Percentiles rank a stretch among this genome's conserved stretches.
These are phyloP conservation scores for Piromyces sp. DNA, from an alignment of 192 early-diverging fungal genomes.

Conservation along the genomic window DNA sequence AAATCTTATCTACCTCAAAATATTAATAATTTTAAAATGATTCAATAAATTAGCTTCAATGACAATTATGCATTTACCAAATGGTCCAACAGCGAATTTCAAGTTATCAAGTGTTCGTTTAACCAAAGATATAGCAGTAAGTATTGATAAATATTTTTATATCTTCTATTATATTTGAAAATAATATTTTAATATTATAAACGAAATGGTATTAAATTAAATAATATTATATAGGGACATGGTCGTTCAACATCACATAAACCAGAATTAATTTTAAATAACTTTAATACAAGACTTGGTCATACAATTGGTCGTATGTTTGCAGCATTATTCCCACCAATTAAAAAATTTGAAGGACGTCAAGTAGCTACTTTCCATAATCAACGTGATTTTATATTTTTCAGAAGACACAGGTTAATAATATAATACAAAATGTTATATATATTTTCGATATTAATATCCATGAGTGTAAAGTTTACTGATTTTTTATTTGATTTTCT, in stretches of 20 bases:
- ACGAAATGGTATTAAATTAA: too few species aligned
- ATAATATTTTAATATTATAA: too few species aligned
- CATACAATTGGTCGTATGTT: slow-evolving; percentile 93
- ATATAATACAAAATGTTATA: background rate
- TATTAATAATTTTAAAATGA: too few species aligned
- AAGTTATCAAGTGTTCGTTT: slow-evolving; percentile 67
- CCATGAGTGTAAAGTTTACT: background rate
- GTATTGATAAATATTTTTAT: background rate
- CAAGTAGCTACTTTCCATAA: slow-evolving; percentile 95
- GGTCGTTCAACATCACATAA: slow-evolving; percentile 59
- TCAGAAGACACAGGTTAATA: slow-evolving; percentile 68
- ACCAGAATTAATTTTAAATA: slow-evolving; percentile 95
- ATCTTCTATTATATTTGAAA: too few species aligned
- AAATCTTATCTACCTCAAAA: too few species aligned
- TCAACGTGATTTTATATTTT: slow-evolving; percentile 98
- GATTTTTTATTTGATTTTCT: too few species aligned
- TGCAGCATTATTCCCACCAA: slow-evolving; percentile 88
- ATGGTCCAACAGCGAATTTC: slow-evolving; percentile 94
- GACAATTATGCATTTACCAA: slow-evolving; percentile 84
- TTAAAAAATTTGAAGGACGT: slow-evolving; percentile 86
- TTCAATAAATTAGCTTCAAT: slow-evolving; percentile 42
- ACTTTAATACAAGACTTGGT: slow-evolving; percentile 88
- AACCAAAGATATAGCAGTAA: slow-evolving; percentile 50
- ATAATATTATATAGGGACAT: slow-evolving; percentile 31
- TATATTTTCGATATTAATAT: background rate